These are phyloP conservation scores for Tetrahymena elliotti DNA, from an alignment of 73 alveolate genomes.

Conservation along the genomic window DNA sequence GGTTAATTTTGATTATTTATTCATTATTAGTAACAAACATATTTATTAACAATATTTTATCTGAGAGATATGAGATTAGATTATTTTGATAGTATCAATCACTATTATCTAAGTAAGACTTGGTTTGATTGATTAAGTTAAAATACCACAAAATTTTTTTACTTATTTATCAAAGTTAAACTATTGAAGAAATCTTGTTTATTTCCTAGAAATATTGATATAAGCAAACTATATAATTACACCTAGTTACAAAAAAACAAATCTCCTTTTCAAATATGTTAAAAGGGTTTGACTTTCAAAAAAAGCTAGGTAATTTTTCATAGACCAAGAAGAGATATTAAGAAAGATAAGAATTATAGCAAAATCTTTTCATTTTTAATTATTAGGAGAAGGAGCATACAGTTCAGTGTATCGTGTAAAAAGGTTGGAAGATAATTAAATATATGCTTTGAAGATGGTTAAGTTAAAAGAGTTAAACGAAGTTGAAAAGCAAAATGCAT, in stretches of 20 bases:
- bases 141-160: neutral
- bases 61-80: neutral
- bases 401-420: slow-evolving; percentile 64
- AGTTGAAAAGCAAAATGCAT: slow-evolving; percentile 70
- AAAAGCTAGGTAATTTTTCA: neutral
- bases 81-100: neutral
- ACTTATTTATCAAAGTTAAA: neutral
- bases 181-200: neutral
- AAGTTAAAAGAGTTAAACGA: slow-evolving; percentile 57
- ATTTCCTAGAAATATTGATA: neutral
- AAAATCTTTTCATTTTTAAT: neutral
- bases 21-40: neutral
- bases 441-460: slow-evolving; percentile 67
- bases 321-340: neutral
- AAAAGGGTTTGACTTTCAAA: neutral
- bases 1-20: neutral
- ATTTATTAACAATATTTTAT: neutral
- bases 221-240: neutral
- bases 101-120: too few species aligned
- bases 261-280: neutral
- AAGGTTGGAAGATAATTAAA: slow-evolving; percentile 49
- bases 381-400: slow-evolving; percentile 80
- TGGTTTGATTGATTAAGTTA: neutral
- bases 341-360: neutral
- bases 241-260: neutral